Conservation (phyloP, 2,329 filamentous ascomycete genomes). For the Scytalidium lignicola region DNA sequence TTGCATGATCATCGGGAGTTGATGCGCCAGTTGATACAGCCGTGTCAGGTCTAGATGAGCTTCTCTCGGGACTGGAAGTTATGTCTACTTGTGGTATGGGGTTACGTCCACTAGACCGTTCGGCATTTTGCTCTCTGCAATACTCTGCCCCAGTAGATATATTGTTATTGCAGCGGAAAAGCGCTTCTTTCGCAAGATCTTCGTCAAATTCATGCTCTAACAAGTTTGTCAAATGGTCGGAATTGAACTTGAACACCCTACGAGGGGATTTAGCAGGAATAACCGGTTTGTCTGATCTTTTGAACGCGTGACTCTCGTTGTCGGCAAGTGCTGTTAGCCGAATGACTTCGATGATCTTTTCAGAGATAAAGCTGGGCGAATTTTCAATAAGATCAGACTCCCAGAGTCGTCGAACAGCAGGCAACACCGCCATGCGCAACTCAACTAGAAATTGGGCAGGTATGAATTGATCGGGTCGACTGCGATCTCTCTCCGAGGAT, state of each 20-base stretch:
- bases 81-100: conserved; percentile 61
- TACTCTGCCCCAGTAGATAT: conserved; percentile 63
- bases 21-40: conserved; percentile 21
- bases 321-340: conserved; percentile 75
- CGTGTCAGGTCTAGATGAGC: conserved; percentile 25
- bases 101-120: conserved; percentile 55
- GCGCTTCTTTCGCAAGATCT: conserved; percentile 68
- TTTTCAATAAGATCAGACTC: conserved; percentile 79
- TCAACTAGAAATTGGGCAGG: conserved; percentile 80
- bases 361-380: conserved; percentile 68
- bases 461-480: conserved; percentile 55
- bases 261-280: conserved; percentile 29
- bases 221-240: conserved; percentile 36
- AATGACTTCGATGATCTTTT: conserved; percentile 77
- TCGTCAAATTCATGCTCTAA: conserved; percentile 46
- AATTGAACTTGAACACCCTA: conserved; percentile 47
- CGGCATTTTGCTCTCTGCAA: conserved; percentile 57
- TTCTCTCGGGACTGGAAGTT: conserved; percentile 25
- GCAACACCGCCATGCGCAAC: conserved; percentile 72
- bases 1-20: conserved; percentile 21
- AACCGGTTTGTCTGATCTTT: conserved; percentile 52
- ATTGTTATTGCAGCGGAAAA: conserved; percentile 75
- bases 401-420: conserved; percentile 76
- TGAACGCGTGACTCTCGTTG: conserved; percentile 61
- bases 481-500: conserved; percentile 50